Evolutionary conservation across 106 monocot species (phyloP).

Genomic region (Xerophyta viscosa): DNA sequence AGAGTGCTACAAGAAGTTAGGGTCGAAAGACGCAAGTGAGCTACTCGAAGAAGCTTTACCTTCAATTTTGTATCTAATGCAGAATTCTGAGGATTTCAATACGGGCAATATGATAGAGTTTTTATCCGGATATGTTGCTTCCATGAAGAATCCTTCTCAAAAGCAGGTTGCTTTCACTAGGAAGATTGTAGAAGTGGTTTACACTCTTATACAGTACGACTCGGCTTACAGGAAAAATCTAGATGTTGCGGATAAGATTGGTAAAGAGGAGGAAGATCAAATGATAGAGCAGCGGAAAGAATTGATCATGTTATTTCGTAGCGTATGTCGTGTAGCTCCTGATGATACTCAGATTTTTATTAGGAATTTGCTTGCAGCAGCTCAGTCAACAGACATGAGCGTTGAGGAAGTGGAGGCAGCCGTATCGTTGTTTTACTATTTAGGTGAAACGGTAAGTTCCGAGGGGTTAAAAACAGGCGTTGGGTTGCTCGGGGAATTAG

Average conservation of each 20-base stretch:
- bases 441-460: constrained; percentile 68
- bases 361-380: constrained; percentile 34
- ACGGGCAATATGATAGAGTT: constrained; percentile 51
- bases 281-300: constrained; percentile 79
- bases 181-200: constrained; percentile 64
- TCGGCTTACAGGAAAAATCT: constrained; percentile 65
- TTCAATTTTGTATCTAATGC: constrained; percentile 61
- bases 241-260: constrained; percentile 77
- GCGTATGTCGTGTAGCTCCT: constrained; percentile 64
- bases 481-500: constrained; percentile 60
- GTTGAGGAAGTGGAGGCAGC: constrained; percentile 82
- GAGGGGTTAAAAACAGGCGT: constrained; percentile 59
- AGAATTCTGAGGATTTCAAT: constrained; percentile 59
- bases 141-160: constrained; percentile 51
- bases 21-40: constrained; percentile 29
- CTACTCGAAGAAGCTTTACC: constrained; percentile 71
- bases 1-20: constrained; percentile 56
- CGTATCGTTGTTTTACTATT: constrained; percentile 60
- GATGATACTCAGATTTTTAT: constrained; percentile 66
- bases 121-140: constrained; percentile 56
- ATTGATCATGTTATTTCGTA: constrained; percentile 48
- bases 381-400: constrained; percentile 38
- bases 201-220: constrained; percentile 53
- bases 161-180: constrained; percentile 59
- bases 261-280: constrained; percentile 83